Evolutionary conservation across 2,329 filamentous ascomycete species (phyloP).

Genomic region (Pseudogymnoascus sp.): DNA sequence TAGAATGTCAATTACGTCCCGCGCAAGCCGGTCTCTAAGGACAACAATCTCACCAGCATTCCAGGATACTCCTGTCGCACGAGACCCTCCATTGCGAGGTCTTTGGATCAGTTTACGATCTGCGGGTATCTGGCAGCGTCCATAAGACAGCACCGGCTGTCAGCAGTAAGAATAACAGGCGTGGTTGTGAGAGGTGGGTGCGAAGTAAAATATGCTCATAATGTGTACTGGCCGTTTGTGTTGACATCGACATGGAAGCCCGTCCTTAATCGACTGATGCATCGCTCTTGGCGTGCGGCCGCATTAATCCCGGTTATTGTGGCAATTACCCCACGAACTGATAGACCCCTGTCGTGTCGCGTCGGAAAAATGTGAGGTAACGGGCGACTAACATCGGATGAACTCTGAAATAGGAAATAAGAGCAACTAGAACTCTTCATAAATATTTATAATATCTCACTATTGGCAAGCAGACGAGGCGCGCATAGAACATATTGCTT

Average conservation of each 20-base stretch:
- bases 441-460: background rate
- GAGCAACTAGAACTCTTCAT: background rate
- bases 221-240: slow-evolving; percentile 2
- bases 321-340: slow-evolving; percentile 6
- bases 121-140: background rate
- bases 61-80: slow-evolving; percentile 85
- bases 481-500: background rate
- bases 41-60: slow-evolving; percentile 67
- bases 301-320: slow-evolving; percentile 1
- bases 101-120: slow-evolving; percentile 5
- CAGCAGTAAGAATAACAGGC: background rate
- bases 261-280: background rate
- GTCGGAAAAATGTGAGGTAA: background rate
- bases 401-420: background rate
- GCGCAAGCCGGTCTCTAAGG: slow-evolving; percentile 14
- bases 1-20: slow-evolving; percentile 22
- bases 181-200: background rate
- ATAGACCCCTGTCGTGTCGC: background rate
- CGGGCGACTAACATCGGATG: background rate
- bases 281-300: slow-evolving; percentile 4
- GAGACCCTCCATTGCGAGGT: slow-evolving; percentile 57
- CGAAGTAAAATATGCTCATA: background rate
- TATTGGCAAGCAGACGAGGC: background rate
- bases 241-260: slow-evolving; percentile 5
- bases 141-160: slow-evolving; percentile 7